Percentiles rank a stretch among this genome's conserved stretches.
phyloP scores from a whole-genome alignment of 2,329 filamentous ascomycete genomes.

The Exophiala calicioides region DNA sequence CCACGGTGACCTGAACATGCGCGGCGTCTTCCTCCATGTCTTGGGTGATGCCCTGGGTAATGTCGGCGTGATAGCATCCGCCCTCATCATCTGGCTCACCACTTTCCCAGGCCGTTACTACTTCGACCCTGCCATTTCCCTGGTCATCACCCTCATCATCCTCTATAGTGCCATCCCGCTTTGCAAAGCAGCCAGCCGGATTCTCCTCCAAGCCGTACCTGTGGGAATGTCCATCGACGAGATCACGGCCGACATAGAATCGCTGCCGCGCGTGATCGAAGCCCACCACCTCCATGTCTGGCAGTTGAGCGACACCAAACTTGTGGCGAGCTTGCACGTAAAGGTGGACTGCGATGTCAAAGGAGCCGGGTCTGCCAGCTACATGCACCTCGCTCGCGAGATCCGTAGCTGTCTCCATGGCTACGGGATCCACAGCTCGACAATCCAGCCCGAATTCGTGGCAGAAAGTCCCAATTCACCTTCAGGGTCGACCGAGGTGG shows the following conservation, averaged over 20 bases:
- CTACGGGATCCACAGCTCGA: conserved; percentile 95
- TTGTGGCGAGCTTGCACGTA: conserved; percentile 90
- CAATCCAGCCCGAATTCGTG: conserved; percentile 86
- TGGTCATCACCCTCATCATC: conserved; percentile 84
- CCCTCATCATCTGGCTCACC: conserved; percentile 88
- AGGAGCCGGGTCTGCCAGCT: conserved; percentile 72
- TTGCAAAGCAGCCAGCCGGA: conserved; percentile 62
- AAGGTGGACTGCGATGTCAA: conserved; percentile 89
- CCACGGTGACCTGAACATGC: conserved; percentile 92
- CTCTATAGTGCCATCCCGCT: conserved; percentile 54
- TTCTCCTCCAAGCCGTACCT: conserved; percentile 90
- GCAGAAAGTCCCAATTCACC: conserved; percentile 12
- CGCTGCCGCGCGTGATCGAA: conserved; percentile 79
- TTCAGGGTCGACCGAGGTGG: conserved; percentile 12
- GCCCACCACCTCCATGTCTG: conserved; percentile 97
- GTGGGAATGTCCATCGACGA: conserved; percentile 84
- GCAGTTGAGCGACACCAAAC: conserved; percentile 93
- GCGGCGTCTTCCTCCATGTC: conserved; percentile 68
- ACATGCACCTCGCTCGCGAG: conserved; percentile 85
- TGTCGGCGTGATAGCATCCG: conserved; percentile 58
- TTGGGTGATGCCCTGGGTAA: conserved; percentile 52
- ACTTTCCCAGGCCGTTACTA: conserved; percentile 80
- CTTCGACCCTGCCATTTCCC: conserved; percentile 85
- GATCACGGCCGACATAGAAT: conserved; percentile 86
- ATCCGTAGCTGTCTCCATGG: conserved; percentile 87